These are phyloP conservation scores for Saccharata proteae DNA, from an alignment of 2,329 filamentous ascomycete species.

Conservation along the genomic window DNA sequence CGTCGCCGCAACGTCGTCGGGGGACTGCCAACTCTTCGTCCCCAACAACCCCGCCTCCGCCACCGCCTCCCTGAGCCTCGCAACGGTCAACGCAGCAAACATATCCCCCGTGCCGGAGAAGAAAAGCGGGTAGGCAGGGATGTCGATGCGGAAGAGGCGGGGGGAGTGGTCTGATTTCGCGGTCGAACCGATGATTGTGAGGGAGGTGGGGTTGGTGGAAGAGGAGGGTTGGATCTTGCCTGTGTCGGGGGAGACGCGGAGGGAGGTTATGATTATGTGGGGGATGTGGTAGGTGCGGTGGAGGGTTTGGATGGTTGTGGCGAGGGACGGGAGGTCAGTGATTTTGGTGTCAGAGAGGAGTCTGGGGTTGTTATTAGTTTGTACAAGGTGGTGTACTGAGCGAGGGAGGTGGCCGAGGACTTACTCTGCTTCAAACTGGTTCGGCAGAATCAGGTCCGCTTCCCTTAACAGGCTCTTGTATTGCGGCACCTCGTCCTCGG, in stretches of 20 bases:
- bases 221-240: slow-evolving; percentile 20
- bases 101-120: slow-evolving; percentile 97
- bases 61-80: slow-evolving; percentile 75
- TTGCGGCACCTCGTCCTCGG: slow-evolving; percentile 78
- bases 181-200: slow-evolving; percentile 68
- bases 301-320: slow-evolving; percentile 60
- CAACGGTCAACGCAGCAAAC: slow-evolving; percentile 87
- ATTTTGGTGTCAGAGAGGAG: slow-evolving; percentile 79
- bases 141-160: slow-evolving; percentile 78
- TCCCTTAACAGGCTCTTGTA: slow-evolving; percentile 70
- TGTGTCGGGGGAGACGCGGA: slow-evolving; percentile 52
- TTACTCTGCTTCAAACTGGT: slow-evolving; percentile 95
- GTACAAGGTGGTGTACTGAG: neutral
- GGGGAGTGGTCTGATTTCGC: slow-evolving; percentile 52
- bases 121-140: slow-evolving; percentile 81
- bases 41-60: slow-evolving; percentile 38
- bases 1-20: slow-evolving; percentile 54
- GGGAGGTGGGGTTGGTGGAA: slow-evolving; percentile 28
- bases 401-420: slow-evolving; percentile 19
- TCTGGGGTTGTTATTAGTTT: slow-evolving; percentile 32
- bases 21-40: slow-evolving; percentile 60
- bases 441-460: slow-evolving; percentile 86
- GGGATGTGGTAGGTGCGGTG: slow-evolving; percentile 67
- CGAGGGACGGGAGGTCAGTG: slow-evolving; percentile 58
- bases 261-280: slow-evolving; percentile 86